Evolutionary conservation across 129 eudicot species (phyloP).

Genomic region (Pulicaria dysenterica): DNA sequence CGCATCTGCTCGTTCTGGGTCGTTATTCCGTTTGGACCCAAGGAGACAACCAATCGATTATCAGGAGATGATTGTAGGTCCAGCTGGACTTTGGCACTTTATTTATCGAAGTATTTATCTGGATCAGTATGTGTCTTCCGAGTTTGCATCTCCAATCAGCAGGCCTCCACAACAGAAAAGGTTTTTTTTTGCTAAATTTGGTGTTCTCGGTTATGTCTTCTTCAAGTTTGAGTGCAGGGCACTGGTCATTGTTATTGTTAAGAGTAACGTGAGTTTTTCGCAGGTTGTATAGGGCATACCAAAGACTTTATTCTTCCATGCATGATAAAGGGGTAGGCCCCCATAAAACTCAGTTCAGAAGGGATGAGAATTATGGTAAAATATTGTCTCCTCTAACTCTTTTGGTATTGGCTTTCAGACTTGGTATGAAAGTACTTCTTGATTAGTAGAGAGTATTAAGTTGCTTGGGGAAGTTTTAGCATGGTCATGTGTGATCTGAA

Average conservation of each 20-base stretch:
- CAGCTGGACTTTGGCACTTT: slow-evolving; percentile 97
- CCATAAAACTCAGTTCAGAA: slow-evolving; percentile 94
- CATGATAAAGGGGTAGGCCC: slow-evolving; percentile 81
- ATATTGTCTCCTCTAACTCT: background rate
- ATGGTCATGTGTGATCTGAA: too few relatives aligned
- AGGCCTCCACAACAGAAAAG: slow-evolving; percentile 74
- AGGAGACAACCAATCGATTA: slow-evolving; percentile 43
- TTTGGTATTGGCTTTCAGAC: background rate
- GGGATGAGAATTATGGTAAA: slow-evolving; percentile 90
- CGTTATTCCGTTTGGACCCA: slow-evolving; percentile 58
- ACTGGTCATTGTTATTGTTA: background rate
- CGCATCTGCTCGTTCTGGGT: slow-evolving; percentile 58
- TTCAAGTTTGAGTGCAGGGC: background rate
- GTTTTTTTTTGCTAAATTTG: slow-evolving; percentile 40
- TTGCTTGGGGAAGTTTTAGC: too few relatives aligned
- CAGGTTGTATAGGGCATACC: slow-evolving; percentile 92
- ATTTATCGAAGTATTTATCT: slow-evolving; percentile 79
- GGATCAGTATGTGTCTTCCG: slow-evolving; percentile 91
- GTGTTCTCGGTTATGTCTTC: background rate
- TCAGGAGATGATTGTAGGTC: slow-evolving; percentile 56
- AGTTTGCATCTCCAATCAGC: slow-evolving; percentile 84
- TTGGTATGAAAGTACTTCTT: background rate
- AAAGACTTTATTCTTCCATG: slow-evolving; percentile 84
- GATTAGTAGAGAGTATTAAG: background rate
- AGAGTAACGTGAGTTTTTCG: slow-evolving; percentile 18